Evolutionary conservation across 2,329 filamentous ascomycete genomes (phyloP), one percentile per base, ranked within the genome.

Genomic region (Aureobasidium pullulans): DNA sequence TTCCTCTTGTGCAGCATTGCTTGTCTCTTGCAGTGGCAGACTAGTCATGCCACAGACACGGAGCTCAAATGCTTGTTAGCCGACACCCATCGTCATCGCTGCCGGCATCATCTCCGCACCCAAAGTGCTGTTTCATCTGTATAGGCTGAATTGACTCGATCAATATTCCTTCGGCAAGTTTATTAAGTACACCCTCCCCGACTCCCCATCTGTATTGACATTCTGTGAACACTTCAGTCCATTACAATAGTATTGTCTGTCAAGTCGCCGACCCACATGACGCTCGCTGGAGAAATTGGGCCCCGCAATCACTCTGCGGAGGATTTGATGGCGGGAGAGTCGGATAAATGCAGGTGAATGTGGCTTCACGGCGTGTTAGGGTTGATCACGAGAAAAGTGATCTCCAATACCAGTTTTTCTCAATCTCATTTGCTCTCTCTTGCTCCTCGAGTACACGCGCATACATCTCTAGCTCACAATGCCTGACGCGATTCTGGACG

Each of bases 401-500:
- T 42, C 50, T 54, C 29, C 39, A 54, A 54, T 43, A 52, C 23
- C 49, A 52, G 16, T 28, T 54, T 54, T 54, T 52, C 36, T 42
- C 42, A 5, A 15, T 34, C 16, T 23, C 7, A 7, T 40, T 31
- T 13, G 4, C 3, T 7, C 16, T 43, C 29, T 19, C 10, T 19
- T 47, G 37, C 31, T 3, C 19, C n/a, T 11, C 50, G 1, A 52
- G 2, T 15, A 19, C 37, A 34, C 50, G 4, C n/a, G 10, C 4
- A 5, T 19, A 3, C 16, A 23, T 23, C 23, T 23, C 23, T 4
- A 32, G 29, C 37, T 8, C 37, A 59, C 37, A 39, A 79, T 80
- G 77, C 70, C 75, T 19, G 76, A 79, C 62, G 73, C 74, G 16
- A 75, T 80, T 58, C 85, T 99, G 53, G 86, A 97, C 79, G 93